Conservation (phyloP, 306 rosid genomes). For the Dryas octopetala region DNA sequence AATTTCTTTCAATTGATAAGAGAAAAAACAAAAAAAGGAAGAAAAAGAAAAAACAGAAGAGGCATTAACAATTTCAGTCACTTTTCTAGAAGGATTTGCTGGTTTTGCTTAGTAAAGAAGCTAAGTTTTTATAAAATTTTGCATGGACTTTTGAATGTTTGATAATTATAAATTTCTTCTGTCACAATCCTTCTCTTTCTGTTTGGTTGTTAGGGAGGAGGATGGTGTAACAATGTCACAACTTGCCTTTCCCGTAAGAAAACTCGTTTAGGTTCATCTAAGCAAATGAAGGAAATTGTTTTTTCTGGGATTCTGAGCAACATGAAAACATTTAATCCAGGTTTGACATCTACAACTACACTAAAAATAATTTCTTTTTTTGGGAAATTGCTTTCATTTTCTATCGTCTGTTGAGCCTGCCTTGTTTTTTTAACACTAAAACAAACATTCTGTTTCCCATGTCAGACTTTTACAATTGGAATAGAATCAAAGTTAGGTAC, state of each 20-base stretch:
- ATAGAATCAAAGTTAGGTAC: constrained; percentile 81
- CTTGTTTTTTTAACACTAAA: neutral
- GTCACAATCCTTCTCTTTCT: neutral
- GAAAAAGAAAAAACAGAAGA: neutral
- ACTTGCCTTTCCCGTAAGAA: constrained; percentile 76
- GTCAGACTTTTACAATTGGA: constrained; percentile 89
- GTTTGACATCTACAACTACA: constrained; percentile 32
- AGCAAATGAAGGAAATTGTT: constrained; percentile 52
- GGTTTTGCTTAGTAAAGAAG: neutral
- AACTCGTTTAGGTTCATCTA: constrained; percentile 81
- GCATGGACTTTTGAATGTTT: neutral
- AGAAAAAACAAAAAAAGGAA: neutral
- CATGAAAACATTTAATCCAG: constrained; percentile 63
- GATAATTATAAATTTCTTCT: neutral
- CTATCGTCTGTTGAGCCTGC: neutral
- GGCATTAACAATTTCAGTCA: neutral
- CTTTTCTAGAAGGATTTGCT: neutral
- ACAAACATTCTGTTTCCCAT: constrained; percentile 11
- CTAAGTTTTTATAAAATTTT: neutral
- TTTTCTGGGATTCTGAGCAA: constrained; percentile 75
- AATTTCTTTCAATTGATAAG: neutral
- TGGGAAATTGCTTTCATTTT: neutral
- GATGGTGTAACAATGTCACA: constrained; percentile 93
- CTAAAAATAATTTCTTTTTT: too few species aligned
- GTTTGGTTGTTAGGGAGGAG: constrained; percentile 73